Evolutionary conservation across 495 filamentous ascomycete genomes (phyloP).

Genomic region (Xylaria castorea): DNA sequence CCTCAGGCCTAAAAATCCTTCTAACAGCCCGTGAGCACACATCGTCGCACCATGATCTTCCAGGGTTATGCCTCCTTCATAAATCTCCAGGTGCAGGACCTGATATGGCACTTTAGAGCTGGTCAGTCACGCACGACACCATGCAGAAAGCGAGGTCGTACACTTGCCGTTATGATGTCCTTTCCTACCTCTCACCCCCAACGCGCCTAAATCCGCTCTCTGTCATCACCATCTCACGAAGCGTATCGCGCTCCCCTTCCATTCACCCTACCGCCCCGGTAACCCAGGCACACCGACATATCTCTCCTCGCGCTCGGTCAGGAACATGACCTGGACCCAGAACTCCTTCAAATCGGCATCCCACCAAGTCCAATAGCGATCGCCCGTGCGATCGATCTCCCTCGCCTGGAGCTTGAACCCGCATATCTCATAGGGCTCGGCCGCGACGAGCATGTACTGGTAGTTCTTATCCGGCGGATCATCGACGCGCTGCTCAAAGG

Average conservation of each 20-base stretch:
- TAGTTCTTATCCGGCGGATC: slow-evolving; percentile 91
- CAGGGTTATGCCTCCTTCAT: background rate
- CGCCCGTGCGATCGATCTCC: slow-evolving; percentile 90
- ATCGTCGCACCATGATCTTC: background rate
- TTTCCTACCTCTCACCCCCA: background rate
- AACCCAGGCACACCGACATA: slow-evolving; percentile 93
- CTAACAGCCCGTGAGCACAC: background rate
- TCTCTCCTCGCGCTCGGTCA: slow-evolving; percentile 96
- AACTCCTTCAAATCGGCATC: slow-evolving; percentile 97
- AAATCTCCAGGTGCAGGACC: background rate
- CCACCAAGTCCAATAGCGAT: slow-evolving; percentile 91
- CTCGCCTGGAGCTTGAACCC: slow-evolving; percentile 94
- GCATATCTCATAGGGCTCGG: slow-evolving; percentile 97
- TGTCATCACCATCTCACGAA: background rate
- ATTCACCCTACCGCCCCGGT: slow-evolving; percentile 49
- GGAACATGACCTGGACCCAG: slow-evolving; percentile 98
- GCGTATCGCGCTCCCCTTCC: background rate
- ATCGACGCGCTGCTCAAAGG: slow-evolving; percentile 94
- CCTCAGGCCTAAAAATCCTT: background rate
- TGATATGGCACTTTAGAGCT: background rate
- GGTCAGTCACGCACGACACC: background rate
- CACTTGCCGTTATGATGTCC: slow-evolving; percentile 3
- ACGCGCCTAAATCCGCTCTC: background rate
- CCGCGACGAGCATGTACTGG: slow-evolving; percentile 94
- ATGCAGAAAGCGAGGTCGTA: background rate